Evolutionary conservation across 139 green algal species (phyloP), one percentile per base, ranked within the genome.

Genomic region (Coccomyxa sp.): DNA sequence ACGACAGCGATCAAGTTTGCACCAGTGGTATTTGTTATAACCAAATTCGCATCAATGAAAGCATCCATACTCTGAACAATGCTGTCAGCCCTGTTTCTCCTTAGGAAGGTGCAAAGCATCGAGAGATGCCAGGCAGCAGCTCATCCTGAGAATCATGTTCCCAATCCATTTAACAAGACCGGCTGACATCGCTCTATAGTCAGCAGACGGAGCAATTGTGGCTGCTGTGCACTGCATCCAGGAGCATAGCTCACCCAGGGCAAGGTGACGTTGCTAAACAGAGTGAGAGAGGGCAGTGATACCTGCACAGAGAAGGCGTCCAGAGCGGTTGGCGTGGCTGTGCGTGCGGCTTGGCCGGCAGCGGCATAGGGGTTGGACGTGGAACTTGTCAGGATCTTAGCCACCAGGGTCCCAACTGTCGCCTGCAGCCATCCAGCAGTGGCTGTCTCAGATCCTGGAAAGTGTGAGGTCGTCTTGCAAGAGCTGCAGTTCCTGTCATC

Each of bases 251-350:
- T 51, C 7, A 51, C 38, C 38, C 38, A 51, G 38, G 3, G 38
- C 38, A 51, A 51, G 38, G 38, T 51, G 38, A 51, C 38, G 7
- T 51, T 11, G 38, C 7, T 51, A 45, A n/a, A n/a, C 1, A n/a
- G 21, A 38, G 23, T 15, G 45, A 77, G 25, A 38, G 17, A 77
- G 23, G 31, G 71, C 23, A 38, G 27, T 51, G 25, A 9, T 30
- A 95, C 94, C 93, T 98, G 94, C 25, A 98, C 88, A 31, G 94
- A 89, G 85, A 98, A 98, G 13, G 98, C 92, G 80, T 98, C 96
- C 30, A 98, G 88, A 0, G 94, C 7, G 86, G 88, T 71, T 90
- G 74, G 67, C 32, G 79, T 77, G 45, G 58, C 68, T 10, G 83
- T 67, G 32, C 80, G 71, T 51, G 82, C 84, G 16, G 31, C 76